Conservation (phyloP, 164 flowering plant species). For the Berberis thunbergii region DNA sequence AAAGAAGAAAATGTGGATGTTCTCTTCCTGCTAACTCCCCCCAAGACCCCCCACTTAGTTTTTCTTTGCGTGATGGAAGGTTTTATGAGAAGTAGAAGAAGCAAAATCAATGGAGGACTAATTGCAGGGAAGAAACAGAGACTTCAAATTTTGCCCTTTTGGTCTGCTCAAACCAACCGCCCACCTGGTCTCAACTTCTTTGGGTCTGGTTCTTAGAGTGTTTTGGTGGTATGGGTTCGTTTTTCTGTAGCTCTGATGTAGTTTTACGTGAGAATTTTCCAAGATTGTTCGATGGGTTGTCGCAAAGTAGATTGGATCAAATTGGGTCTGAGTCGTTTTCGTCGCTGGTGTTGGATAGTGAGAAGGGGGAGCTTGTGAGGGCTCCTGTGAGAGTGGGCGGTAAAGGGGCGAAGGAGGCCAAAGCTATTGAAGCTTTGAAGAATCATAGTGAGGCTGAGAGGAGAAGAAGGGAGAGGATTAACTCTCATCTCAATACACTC, state of each 20-base stretch:
- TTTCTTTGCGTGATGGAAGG: constrained; percentile 36
- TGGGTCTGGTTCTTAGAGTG: constrained; percentile 12
- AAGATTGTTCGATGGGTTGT: constrained; percentile 6
- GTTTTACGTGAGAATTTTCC: constrained; percentile 8
- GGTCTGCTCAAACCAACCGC: constrained; percentile 72
- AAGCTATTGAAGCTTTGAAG: constrained; percentile 67
- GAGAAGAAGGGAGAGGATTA: constrained; percentile 86
- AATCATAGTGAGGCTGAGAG: constrained; percentile 95
- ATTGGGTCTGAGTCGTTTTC: constrained; percentile 23
- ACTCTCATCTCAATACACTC: constrained; percentile 66
- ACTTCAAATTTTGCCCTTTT: constrained; percentile 41
- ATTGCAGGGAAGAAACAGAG: constrained; percentile 14
- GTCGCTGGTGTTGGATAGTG: constrained; percentile 42
- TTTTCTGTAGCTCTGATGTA: constrained; percentile 13
- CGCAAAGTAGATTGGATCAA: constrained; percentile 11
- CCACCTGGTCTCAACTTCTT: constrained; percentile 54
- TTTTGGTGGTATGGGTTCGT: constrained; percentile 18
- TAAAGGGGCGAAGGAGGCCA: constrained; percentile 40
- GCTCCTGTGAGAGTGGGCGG: constrained; percentile 26
- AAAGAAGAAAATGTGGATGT: constrained; percentile 47
- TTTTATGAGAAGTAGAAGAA: constrained; percentile 15
- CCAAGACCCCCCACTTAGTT: constrained; percentile 3
- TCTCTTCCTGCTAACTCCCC: constrained; percentile 7
- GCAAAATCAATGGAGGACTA: neutral
- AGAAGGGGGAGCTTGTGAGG: constrained; percentile 49